Evolutionary conservation across 352 stramenopile species (phyloP).

Genomic region (Lagenidium giganteum): DNA sequence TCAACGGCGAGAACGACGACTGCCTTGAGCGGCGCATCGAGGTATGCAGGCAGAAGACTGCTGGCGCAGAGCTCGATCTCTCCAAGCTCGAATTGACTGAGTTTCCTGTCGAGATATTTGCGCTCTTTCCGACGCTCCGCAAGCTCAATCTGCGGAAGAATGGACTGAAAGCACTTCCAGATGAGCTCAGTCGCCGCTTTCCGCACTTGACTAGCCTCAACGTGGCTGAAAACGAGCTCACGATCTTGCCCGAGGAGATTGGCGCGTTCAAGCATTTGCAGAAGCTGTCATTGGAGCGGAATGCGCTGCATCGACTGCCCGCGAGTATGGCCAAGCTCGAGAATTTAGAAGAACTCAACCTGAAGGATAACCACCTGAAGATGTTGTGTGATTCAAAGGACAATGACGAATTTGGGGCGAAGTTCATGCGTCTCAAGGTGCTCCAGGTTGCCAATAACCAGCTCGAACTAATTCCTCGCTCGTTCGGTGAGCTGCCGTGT

Average conservation of each 20-base stretch:
- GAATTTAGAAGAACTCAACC: slow-evolving; percentile 37
- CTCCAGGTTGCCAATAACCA: slow-evolving; percentile 38
- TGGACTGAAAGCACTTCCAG: slow-evolving; percentile 23
- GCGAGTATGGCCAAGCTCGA: slow-evolving; percentile 21
- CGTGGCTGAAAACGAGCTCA: slow-evolving; percentile 29
- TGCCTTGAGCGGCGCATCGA: slow-evolving; percentile 15
- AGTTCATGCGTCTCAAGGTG: slow-evolving; percentile 30
- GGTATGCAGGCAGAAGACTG: slow-evolving; percentile 19
- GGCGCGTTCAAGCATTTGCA: slow-evolving; percentile 29
- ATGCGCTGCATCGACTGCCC: slow-evolving; percentile 28
- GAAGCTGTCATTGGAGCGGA: slow-evolving; percentile 38
- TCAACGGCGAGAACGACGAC: no score
- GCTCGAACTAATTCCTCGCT: slow-evolving; percentile 20
- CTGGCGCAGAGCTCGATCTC: slow-evolving; percentile 39
- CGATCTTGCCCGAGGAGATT: slow-evolving; percentile 26
- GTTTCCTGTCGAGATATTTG: slow-evolving; percentile 27
- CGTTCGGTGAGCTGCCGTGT: slow-evolving; percentile 19
- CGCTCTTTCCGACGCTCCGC: slow-evolving; percentile 30
- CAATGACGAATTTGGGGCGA: slow-evolving; percentile 17
- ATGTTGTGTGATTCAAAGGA: no score
- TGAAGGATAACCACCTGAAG: slow-evolving; percentile 31
- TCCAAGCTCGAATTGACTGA: slow-evolving; percentile 30
- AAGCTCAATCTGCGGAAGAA: slow-evolving; percentile 48
- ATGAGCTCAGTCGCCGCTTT: slow-evolving; percentile 24
- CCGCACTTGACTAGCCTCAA: slow-evolving; percentile 39